Evolutionary conservation across 805 yeast species (phyloP).

Genomic region (Ogataea methanolica): DNA sequence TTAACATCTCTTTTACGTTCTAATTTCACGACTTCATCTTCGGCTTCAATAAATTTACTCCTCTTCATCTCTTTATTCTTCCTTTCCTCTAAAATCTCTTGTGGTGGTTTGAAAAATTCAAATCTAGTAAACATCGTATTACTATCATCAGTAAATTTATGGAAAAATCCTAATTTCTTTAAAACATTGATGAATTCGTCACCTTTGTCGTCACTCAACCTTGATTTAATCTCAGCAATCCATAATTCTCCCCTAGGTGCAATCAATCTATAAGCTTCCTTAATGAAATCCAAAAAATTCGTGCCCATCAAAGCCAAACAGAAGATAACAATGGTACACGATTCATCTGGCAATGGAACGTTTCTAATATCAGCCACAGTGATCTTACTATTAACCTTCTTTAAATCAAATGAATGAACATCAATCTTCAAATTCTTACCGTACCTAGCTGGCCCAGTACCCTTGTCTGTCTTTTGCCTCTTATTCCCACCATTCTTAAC

Average conservation of each 20-base stretch:
- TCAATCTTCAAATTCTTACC: constrained; percentile 41
- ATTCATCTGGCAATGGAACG: constrained; percentile 77
- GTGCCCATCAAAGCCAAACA: constrained; percentile 98
- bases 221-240: constrained; percentile 95
- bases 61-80: constrained; percentile 57
- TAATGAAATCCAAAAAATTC: constrained; percentile 84
- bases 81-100: constrained; percentile 59
- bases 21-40: constrained; percentile 52
- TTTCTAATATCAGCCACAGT: constrained; percentile 95
- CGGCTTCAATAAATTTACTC: constrained; percentile 67
- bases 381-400: constrained; percentile 80
- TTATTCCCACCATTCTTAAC: constrained; percentile 13
- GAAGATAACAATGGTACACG: constrained; percentile 85
- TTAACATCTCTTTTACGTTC: constrained; percentile 45
- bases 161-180: constrained; percentile 79
- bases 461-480: constrained; percentile 29
- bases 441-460: background rate
- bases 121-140: constrained; percentile 95
- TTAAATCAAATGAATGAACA: constrained; percentile 88
- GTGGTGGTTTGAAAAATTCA: constrained; percentile 86
- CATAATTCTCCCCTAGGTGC: constrained; percentile 92
- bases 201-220: constrained; percentile 74
- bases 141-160: constrained; percentile 76
- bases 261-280: constrained; percentile 82
- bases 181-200: constrained; percentile 77